These are phyloP conservation scores for Zymoseptoria ardabiliae DNA, from an alignment of 2,329 filamentous ascomycete species.

Conservation along the genomic window DNA sequence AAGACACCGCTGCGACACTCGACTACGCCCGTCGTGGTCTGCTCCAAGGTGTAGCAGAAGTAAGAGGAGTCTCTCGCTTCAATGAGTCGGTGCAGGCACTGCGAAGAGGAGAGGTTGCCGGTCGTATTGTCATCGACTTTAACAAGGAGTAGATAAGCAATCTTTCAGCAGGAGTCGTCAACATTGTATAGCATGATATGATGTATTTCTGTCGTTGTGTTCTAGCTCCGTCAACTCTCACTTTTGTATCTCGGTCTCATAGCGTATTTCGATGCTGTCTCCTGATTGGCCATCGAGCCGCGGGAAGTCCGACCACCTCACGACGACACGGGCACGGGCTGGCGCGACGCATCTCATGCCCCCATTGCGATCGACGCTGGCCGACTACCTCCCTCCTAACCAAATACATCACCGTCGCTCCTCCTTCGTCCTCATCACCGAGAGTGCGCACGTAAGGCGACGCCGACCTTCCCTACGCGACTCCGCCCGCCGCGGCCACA, in stretches of 20 bases:
- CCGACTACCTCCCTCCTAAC: not conserved
- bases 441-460: not conserved
- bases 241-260: not conserved
- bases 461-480: not conserved
- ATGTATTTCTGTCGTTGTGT: not conserved
- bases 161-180: not conserved
- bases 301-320: not conserved
- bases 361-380: not conserved
- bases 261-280: not conserved
- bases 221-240: not conserved
- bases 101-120: conserved; percentile 44
- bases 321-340: not conserved
- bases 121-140: conserved; percentile 48
- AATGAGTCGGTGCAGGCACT: conserved; percentile 46
- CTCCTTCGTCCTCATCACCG: not conserved
- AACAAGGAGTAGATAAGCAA: conserved; percentile 31
- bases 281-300: not conserved
- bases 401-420: not conserved
- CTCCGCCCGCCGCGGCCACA: not conserved
- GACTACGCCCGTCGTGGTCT: conserved; percentile 45
- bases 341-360: not conserved
- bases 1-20: conserved; percentile 40
- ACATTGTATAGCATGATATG: not conserved
- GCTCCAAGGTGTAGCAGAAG: conserved; percentile 44
- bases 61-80: conserved; percentile 40